These are phyloP conservation scores for Hura crepitans DNA, from an alignment of 441 rosid species.

Conservation along the genomic window DNA sequence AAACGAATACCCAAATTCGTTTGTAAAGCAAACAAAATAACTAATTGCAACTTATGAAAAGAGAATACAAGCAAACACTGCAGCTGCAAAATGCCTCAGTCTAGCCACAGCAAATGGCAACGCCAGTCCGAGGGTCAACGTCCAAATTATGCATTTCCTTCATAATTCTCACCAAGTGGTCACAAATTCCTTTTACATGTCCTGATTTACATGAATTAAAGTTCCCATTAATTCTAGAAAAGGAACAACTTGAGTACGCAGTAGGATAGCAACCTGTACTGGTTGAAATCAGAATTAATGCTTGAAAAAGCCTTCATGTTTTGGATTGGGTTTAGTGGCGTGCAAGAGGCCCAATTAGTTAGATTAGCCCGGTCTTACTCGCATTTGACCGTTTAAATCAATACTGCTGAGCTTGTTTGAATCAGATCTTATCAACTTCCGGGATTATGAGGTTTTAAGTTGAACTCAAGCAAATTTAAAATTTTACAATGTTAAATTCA, in stretches of 20 bases:
- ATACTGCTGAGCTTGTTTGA: too few relatives aligned
- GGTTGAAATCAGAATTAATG: constrained; percentile 55
- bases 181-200: constrained; percentile 69
- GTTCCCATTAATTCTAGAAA: neutral
- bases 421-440: too few relatives aligned
- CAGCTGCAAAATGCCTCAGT: constrained; percentile 66
- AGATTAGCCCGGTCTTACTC: too few relatives aligned
- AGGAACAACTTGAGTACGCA: neutral
- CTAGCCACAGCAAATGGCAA: constrained; percentile 63
- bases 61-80: constrained; percentile 41
- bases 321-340: too few relatives aligned
- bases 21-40: neutral
- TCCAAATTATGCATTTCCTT: constrained; percentile 40
- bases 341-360: too few relatives aligned
- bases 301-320: constrained; percentile 26
- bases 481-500: too few relatives aligned
- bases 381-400: too few relatives aligned
- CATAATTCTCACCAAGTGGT: constrained; percentile 35
- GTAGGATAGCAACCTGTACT: constrained; percentile 35
- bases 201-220: constrained; percentile 23
- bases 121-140: constrained; percentile 45
- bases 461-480: too few relatives aligned
- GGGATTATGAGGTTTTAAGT: too few relatives aligned
- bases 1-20: neutral
- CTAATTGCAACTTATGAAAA: neutral